phyloP scores from a whole-genome alignment of 2,329 filamentous ascomycete genomes.

The Lecanosticta acicola region DNA sequence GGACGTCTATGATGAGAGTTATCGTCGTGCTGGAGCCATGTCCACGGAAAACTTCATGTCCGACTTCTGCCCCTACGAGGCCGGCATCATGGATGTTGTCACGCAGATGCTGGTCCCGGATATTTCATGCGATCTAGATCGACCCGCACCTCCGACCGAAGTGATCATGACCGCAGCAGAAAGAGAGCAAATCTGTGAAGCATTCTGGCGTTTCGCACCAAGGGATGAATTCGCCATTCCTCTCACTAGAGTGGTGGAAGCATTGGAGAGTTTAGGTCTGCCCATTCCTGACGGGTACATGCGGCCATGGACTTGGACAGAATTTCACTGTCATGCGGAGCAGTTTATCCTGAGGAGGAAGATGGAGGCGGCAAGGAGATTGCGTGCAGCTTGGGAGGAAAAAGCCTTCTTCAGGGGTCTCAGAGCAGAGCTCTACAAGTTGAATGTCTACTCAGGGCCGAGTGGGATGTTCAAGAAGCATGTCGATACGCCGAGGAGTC shows the following conservation, averaged over 20 bases:
- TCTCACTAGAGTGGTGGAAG: no score
- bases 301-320: no score
- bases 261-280: no score
- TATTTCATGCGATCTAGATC: conserved; percentile 6
- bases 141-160: no score
- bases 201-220: no score
- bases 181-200: no score
- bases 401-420: background rate
- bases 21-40: conserved; percentile 50
- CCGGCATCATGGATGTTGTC: conserved; percentile 48
- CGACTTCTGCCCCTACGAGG: conserved; percentile 21
- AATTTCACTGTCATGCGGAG: no score
- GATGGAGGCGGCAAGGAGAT: background rate
- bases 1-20: conserved; percentile 47
- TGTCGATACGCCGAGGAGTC: conserved; percentile 17
- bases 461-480: conserved; percentile 17
- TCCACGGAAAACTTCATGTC: conserved; percentile 39
- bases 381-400: background rate
- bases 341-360: background rate
- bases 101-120: conserved; percentile 42
- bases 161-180: no score
- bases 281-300: no score
- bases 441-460: conserved; percentile 41
- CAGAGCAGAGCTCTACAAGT: conserved; percentile 50
- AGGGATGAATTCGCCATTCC: no score